Percentiles rank a stretch among this genome's conserved stretches.
phyloP scores from a whole-genome alignment of 495 filamentous ascomycete species.

The Amniculicola lignicola region DNA sequence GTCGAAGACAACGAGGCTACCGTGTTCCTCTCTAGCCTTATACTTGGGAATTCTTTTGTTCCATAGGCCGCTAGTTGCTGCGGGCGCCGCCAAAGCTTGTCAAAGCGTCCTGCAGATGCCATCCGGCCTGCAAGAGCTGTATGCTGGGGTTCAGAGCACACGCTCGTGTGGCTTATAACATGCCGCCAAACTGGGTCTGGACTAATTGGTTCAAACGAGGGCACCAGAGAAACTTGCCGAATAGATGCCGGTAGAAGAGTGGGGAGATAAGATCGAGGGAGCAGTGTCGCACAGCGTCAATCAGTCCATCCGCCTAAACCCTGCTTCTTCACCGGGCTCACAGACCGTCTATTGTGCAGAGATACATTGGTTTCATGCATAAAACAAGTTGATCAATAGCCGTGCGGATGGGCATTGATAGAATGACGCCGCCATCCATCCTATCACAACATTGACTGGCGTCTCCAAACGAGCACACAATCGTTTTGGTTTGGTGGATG shows the following conservation, averaged over 20 bases:
- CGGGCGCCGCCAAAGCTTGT: constrained; percentile 32
- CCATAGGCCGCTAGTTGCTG: constrained; percentile 24
- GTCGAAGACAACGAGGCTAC: constrained; percentile 1
- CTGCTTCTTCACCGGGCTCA: constrained; percentile 21
- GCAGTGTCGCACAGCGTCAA: constrained; percentile 29
- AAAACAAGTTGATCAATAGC: constrained; percentile 11
- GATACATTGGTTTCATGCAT: constrained; percentile 1
- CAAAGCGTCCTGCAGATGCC: constrained; percentile 18
- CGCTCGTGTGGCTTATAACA: constrained; percentile 9
- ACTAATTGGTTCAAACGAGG: constrained; percentile 12
- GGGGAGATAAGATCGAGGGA: constrained; percentile 31
- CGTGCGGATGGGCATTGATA: constrained; percentile 7
- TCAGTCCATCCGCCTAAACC: constrained; percentile 25
- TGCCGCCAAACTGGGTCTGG: neutral
- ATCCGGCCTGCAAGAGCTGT: constrained; percentile 22
- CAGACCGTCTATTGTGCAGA: constrained; percentile 3
- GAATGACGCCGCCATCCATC: constrained; percentile 8
- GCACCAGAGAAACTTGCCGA: constrained; percentile 1
- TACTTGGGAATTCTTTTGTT: constrained; percentile 11
- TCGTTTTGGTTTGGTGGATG: constrained; percentile 1
- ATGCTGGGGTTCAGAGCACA: constrained; percentile 27
- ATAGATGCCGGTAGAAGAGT: constrained; percentile 13
- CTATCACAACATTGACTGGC: neutral
- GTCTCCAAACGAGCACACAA: constrained; percentile 8
- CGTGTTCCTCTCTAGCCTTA: constrained; percentile 12